These are phyloP conservation scores for Helotiales sp. DNA, from an alignment of 2,329 filamentous ascomycete species.

Conservation along the genomic window DNA sequence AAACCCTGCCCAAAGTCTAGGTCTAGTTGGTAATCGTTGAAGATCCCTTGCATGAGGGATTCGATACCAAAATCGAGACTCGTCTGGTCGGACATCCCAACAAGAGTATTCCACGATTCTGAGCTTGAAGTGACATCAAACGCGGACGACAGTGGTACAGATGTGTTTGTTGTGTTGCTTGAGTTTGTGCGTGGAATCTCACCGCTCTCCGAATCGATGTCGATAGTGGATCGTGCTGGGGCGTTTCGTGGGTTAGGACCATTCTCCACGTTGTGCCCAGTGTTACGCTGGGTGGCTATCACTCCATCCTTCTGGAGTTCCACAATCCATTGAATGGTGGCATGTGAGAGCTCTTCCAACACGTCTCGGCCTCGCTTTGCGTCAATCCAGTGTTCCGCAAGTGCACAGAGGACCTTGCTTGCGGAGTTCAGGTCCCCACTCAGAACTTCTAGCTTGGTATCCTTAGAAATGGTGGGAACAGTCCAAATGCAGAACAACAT, in stretches of 20 bases:
- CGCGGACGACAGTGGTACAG: not conserved
- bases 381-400: conserved; percentile 11
- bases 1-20: conserved; percentile 9
- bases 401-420: conserved; percentile 2
- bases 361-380: conserved; percentile 11
- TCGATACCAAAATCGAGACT: conserved; percentile 7
- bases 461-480: conserved; percentile 33
- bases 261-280: not conserved
- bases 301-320: not conserved
- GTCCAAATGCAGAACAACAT: conserved; percentile 52
- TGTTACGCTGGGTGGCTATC: not conserved
- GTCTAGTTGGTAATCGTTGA: conserved; percentile 13
- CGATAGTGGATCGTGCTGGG: not conserved
- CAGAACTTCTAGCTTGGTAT: conserved; percentile 6
- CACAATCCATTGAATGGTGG: conserved; percentile 8
- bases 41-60: conserved; percentile 13
- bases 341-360: conserved; percentile 9
- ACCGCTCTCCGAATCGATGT: not conserved
- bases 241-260: not conserved
- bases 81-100: conserved; percentile 2
- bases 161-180: not conserved
- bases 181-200: not conserved
- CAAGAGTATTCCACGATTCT: conserved; percentile 4
- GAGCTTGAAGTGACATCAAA: conserved; percentile 11
- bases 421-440: conserved; percentile 10